Percentiles rank a stretch among this genome's conserved stretches.
Conservation (phyloP, 257 asterid species). For the Paraleonurus japonicus region DNA sequence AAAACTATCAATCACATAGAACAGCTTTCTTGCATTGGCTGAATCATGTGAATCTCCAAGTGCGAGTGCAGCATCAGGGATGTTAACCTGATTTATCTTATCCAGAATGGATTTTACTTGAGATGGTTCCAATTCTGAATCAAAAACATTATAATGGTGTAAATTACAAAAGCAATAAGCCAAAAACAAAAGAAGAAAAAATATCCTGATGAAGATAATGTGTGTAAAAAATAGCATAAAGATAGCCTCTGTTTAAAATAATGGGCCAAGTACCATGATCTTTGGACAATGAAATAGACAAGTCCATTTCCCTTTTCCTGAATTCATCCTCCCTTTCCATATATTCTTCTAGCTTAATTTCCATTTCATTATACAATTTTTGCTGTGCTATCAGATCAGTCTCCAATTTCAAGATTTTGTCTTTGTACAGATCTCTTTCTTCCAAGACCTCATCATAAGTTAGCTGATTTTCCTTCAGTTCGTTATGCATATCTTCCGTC, state of each 20-base stretch:
- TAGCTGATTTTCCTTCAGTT: slow-evolving; percentile 48
- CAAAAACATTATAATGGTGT: slow-evolving; percentile 23
- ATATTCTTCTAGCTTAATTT: slow-evolving; percentile 46
- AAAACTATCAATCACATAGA: slow-evolving; percentile 62
- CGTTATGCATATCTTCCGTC: slow-evolving; percentile 47
- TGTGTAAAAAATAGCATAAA: slow-evolving; percentile 12
- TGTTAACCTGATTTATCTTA: slow-evolving; percentile 57
- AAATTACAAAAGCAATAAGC: slow-evolving; percentile 11
- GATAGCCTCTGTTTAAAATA: not conserved
- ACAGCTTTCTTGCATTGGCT: slow-evolving; percentile 55
- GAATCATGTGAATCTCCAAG: slow-evolving; percentile 44
- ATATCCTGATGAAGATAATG: not conserved
- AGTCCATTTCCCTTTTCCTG: slow-evolving; percentile 56
- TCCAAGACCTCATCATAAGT: slow-evolving; percentile 41
- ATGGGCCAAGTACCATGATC: slow-evolving; percentile 50
- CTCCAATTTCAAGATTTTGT: slow-evolving; percentile 58
- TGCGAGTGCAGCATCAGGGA: slow-evolving; percentile 42
- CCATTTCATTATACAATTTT: slow-evolving; percentile 45
- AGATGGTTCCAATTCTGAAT: slow-evolving; percentile 65
- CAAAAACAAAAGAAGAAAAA: slow-evolving; percentile 7
- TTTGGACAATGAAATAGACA: slow-evolving; percentile 46
- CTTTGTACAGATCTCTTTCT: slow-evolving; percentile 56
- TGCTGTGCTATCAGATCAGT: slow-evolving; percentile 50
- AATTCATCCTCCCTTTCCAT: slow-evolving; percentile 43
- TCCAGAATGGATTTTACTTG: slow-evolving; percentile 58